Percentiles rank a stretch among this genome's conserved stretches.
Conservation (phyloP, 73 alveolate genomes). For the Symbiodinium natans region DNA sequence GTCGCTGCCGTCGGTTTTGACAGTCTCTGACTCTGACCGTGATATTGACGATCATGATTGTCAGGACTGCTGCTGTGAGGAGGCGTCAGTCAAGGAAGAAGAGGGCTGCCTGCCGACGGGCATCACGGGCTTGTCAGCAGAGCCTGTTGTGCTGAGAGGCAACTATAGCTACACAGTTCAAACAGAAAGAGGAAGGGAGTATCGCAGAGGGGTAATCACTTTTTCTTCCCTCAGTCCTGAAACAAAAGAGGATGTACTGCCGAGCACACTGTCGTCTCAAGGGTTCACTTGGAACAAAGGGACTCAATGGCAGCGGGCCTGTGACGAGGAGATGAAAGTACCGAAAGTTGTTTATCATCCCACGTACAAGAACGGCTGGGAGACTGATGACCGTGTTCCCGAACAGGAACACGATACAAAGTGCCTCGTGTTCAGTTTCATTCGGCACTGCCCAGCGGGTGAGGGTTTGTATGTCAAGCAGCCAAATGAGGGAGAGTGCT, state of each 20-base stretch:
- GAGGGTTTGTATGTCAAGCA: not conserved
- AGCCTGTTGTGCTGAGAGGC: not conserved
- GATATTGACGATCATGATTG: not conserved
- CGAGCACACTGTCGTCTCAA: not conserved
- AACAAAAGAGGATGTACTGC: not conserved
- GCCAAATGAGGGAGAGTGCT: not conserved
- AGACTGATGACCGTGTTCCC: not conserved
- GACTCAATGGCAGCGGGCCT: not conserved
- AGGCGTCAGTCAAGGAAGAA: not conserved
- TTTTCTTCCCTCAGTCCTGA: not conserved
- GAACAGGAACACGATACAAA: not conserved
- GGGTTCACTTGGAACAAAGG: not conserved
- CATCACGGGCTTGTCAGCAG: not conserved
- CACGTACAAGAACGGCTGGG: too few relatives aligned
- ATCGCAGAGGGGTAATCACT: not conserved
- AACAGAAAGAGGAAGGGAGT: too few relatives aligned
- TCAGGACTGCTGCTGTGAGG: not conserved
- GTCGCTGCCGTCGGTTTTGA: not conserved
- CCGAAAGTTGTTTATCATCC: not conserved
- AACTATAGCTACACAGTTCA: not conserved
- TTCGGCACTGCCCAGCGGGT: not conserved
- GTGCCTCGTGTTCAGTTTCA: not conserved
- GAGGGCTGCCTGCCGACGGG: not conserved
- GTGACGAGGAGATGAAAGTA: not conserved
- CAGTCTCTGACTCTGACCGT: not conserved